These are phyloP conservation scores for Guadua angustifolia DNA, from an alignment of 176 grass and related monocot genomes.

Conservation along the genomic window DNA sequence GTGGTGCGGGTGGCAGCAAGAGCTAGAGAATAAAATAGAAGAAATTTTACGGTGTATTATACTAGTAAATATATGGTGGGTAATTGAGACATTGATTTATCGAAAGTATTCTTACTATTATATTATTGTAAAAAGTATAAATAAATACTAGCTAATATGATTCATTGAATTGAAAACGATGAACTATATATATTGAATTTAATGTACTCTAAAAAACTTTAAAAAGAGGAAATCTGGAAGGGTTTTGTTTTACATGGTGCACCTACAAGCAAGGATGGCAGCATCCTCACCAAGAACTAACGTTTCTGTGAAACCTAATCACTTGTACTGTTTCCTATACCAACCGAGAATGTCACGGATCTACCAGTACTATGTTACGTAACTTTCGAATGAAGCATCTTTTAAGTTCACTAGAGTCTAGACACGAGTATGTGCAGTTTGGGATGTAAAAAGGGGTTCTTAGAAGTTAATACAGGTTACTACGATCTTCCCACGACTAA, in stretches of 20 bases:
- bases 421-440: background rate
- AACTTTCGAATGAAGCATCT: background rate
- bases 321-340: conserved; percentile 27
- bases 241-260: conserved; percentile 14
- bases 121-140: too few relatives aligned
- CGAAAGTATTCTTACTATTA: too few relatives aligned
- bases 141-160: too few relatives aligned
- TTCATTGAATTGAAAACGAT: too few relatives aligned
- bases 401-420: background rate
- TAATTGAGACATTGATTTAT: too few relatives aligned
- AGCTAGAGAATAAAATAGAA: background rate
- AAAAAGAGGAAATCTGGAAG: background rate
- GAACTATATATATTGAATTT: too few relatives aligned
- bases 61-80: too few relatives aligned
- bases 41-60: too few relatives aligned
- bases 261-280: conserved; percentile 26
- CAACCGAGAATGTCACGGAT: conserved; percentile 26
- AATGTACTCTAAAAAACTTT: too few relatives aligned
- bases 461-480: background rate
- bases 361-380: conserved; percentile 13
- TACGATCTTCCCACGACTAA: background rate
- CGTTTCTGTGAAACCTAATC: conserved; percentile 39
- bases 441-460: background rate
- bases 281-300: conserved; percentile 35
- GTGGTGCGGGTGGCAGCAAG: background rate